A percentile compares a stretch with the other conserved stretches of the same genome.
Conservation (phyloP, 2,329 filamentous ascomycete species). For the Colletotrichum sojae region DNA sequence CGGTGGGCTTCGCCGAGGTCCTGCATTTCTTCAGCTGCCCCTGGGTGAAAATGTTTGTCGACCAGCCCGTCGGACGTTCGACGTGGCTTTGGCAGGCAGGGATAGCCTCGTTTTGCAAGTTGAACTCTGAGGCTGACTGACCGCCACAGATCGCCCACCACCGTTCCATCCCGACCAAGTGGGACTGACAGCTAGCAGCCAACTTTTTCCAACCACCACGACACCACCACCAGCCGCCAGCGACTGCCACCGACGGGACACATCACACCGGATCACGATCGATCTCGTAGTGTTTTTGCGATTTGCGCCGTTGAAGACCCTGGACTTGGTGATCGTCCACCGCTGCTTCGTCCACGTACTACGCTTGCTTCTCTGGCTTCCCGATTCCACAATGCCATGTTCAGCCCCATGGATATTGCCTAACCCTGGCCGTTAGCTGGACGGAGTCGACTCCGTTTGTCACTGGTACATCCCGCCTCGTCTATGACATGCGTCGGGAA, state of each 20-base stretch:
- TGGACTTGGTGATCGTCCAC: constrained; percentile 7
- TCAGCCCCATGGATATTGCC: constrained; percentile 11
- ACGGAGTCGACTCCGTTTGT: constrained; percentile 21
- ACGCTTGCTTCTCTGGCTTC: not conserved
- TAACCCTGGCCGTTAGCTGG: not conserved
- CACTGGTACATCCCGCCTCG: constrained; percentile 3
- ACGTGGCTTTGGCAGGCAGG: constrained; percentile 42
- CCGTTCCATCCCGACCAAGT: constrained; percentile 27
- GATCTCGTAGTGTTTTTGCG: constrained; percentile 17
- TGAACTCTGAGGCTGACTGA: constrained; percentile 42
- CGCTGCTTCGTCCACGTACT: constrained; percentile 27
- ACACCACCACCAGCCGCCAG: too few relatives aligned
- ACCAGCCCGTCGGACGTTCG: constrained; percentile 25
- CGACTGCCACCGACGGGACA: not conserved
- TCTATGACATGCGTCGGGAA: constrained; percentile 18
- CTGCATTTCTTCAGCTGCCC: constrained; percentile 37
- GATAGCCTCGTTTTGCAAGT: constrained; percentile 39
- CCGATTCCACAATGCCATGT: constrained; percentile 18
- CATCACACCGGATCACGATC: constrained; percentile 13
- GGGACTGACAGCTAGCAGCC: constrained; percentile 36
- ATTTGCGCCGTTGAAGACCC: constrained; percentile 13
- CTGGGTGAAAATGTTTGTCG: constrained; percentile 33
- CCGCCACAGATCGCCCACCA: constrained; percentile 41
- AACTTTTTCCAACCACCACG: constrained; percentile 30
- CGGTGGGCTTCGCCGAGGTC: constrained; percentile 5